Base-by-base conservation (phyloP, 1,284 basidiomycete genomes). In the Lignosus rhinocerotis region DNA sequence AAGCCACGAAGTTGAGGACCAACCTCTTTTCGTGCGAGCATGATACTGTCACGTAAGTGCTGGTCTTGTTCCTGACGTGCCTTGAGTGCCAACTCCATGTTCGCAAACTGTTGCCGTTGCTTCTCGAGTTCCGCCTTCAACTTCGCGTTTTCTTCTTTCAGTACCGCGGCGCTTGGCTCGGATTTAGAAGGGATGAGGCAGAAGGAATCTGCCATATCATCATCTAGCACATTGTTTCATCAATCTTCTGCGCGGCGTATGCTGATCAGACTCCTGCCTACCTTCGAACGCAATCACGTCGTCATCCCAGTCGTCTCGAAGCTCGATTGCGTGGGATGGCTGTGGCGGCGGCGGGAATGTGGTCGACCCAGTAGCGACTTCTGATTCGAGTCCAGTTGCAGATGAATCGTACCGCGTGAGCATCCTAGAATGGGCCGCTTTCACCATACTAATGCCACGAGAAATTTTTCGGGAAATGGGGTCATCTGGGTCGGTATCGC, bases 11-110 rank as follows among this genome's bases (percentile, higher is more conserved):
- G 25, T 10, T 14, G 53, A 42, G 34, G 14, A 48, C 25, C 43
- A 16, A 87, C 90, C 79, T 93, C 90, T 73, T 85, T 83, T n/a
- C 87, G 83, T 5, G 88, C 90, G 71, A 87, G 78, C 61, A 86
- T 82, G 65, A 92, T 90, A 66, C 88, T 90, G 64, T 92, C 90
- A 17, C 89, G 84, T 56, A 93, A 72, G 47, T 90, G 82, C 58
- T 83, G 78, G 68, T 92, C 90, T 69, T 92, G 90, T 63, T 90
- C 89, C 69, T 86, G 85, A 58, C 89, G 82, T 63, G 85, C 66
- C 61, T 86, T 85, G 34, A 92, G 72, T 39, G 83, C 74, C 25
- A 79, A 79, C 60, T 90, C 87, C 25, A 85, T 80, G 6, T 78
- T 74, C 32, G 82, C 80, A 36, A 92, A 73, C 45, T 81, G 80